A percentile compares a stretch with the other conserved stretches of the same genome.
These are phyloP conservation scores for Stereocaulon alpinum DNA, from an alignment of 495 filamentous ascomycete genomes.

Conservation along the genomic window DNA sequence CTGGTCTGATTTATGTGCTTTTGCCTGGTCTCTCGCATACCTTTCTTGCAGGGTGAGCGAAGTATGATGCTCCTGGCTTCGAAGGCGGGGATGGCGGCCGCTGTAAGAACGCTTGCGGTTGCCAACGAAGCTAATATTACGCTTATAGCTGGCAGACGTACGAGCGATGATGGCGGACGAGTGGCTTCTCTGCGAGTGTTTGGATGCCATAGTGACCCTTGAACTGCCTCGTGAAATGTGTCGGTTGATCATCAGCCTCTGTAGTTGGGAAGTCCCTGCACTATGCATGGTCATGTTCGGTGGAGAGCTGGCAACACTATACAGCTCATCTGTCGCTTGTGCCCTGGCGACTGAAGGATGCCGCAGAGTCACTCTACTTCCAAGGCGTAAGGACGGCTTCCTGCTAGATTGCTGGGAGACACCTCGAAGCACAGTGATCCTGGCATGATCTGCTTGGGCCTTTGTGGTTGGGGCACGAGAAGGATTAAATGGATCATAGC, in stretches of 20 bases:
- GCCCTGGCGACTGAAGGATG: slow-evolving; percentile 16
- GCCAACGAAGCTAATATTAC: slow-evolving; percentile 73
- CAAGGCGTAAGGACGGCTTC: slow-evolving; percentile 10
- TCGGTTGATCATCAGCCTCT: slow-evolving; percentile 13
- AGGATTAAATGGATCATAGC: slow-evolving; percentile 79
- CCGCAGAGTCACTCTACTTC: slow-evolving; percentile 15
- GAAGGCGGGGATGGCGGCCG: slow-evolving; percentile 14
- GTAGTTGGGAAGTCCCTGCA: slow-evolving; percentile 13
- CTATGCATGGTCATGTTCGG: slow-evolving; percentile 10
- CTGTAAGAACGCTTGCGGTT: slow-evolving; percentile 37
- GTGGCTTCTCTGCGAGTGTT: slow-evolving; percentile 43
- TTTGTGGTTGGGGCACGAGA: slow-evolving; percentile 36
- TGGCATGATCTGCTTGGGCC: slow-evolving; percentile 40
- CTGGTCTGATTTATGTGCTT: neutral
- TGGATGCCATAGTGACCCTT: slow-evolving; percentile 26
- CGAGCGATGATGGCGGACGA: slow-evolving; percentile 34
- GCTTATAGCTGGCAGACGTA: slow-evolving; percentile 52
- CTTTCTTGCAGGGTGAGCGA: slow-evolving; percentile 18
- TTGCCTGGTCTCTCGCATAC: slow-evolving; percentile 7
- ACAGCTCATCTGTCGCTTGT: slow-evolving; percentile 12
- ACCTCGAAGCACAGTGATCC: slow-evolving; percentile 56
- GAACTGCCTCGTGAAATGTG: slow-evolving; percentile 16
- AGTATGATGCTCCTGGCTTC: slow-evolving; percentile 8
- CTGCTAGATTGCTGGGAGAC: slow-evolving; percentile 11
- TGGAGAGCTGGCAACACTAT: slow-evolving; percentile 20